phyloP scores from a whole-genome alignment of 768 basidiomycete genomes.

The Lepiota brunneoincarnata region DNA sequence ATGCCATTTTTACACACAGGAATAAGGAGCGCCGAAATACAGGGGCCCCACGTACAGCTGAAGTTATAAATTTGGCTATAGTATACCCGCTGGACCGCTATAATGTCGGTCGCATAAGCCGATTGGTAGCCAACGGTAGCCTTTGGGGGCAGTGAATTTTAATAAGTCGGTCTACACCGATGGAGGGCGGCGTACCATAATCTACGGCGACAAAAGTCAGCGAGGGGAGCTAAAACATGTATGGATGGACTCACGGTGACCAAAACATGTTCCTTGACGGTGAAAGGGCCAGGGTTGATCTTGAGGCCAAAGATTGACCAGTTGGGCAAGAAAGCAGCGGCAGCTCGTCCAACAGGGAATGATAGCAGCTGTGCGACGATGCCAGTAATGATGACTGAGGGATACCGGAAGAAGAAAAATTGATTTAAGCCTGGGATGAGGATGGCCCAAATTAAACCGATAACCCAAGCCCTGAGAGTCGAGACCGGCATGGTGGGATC shows the following conservation, averaged over 20 bases:
- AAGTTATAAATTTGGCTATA: conserved; percentile 63
- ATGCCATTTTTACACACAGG: conserved; percentile 4
- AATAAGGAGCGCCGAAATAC: neutral
- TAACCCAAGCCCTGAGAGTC: conserved; percentile 49
- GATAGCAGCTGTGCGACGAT: conserved; percentile 72
- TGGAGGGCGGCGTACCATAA: conserved; percentile 37
- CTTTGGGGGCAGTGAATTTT: conserved; percentile 25
- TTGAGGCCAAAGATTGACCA: conserved; percentile 55
- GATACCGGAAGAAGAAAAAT: conserved; percentile 54
- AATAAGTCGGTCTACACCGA: neutral
- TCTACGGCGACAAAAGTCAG: conserved; percentile 17
- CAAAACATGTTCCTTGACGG: conserved; percentile 74
- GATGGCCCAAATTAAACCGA: conserved; percentile 52
- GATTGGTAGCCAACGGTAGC: conserved; percentile 56
- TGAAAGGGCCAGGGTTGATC: conserved; percentile 75
- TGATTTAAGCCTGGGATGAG: conserved; percentile 55
- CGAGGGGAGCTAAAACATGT: neutral
- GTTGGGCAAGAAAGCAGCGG: conserved; percentile 52
- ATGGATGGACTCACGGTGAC: conserved; percentile 37
- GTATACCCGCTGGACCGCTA: conserved; percentile 65
- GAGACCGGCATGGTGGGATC: conserved; percentile 57
- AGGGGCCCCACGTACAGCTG: conserved; percentile 37
- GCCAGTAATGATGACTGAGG: conserved; percentile 32
- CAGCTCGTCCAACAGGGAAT: conserved; percentile 63
- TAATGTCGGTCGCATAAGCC: conserved; percentile 72